Evolutionary conservation across 768 basidiomycete species (phyloP).

Genomic region (Cyclocybe aegerita): DNA sequence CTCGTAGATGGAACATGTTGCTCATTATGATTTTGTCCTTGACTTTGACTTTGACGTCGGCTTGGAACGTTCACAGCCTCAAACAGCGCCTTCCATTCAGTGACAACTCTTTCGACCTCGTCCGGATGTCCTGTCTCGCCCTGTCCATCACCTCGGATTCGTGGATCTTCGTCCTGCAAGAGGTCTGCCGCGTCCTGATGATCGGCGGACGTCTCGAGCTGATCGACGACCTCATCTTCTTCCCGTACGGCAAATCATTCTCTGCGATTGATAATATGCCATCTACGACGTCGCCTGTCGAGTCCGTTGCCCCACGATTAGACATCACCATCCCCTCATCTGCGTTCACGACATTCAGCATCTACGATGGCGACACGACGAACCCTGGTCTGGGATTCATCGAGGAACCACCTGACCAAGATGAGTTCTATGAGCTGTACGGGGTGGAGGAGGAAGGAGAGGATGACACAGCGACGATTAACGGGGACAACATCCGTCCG

Average conservation of each 20-base stretch:
- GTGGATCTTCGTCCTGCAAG: slow-evolving; percentile 60
- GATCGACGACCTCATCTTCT: slow-evolving; percentile 67
- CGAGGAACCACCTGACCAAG: slow-evolving; percentile 20
- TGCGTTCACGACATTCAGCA: slow-evolving; percentile 25
- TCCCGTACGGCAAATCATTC: slow-evolving; percentile 51
- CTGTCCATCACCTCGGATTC: slow-evolving; percentile 55
- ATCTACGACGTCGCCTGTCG: neutral
- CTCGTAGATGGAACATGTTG: neutral
- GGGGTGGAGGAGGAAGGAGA: slow-evolving; percentile 27
- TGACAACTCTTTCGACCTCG: slow-evolving; percentile 61
- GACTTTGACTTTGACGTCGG: no score
- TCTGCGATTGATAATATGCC: no score
- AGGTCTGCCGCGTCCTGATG: slow-evolving; percentile 61
- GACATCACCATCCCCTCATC: slow-evolving; percentile 25
- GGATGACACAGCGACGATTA: slow-evolving; percentile 23
- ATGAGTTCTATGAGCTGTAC: slow-evolving; percentile 21
- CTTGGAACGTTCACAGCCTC: slow-evolving; percentile 38
- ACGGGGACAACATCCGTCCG: slow-evolving; percentile 4
- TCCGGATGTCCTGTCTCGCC: slow-evolving; percentile 69
- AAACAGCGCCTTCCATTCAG: slow-evolving; percentile 60
- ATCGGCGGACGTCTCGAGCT: slow-evolving; percentile 66
- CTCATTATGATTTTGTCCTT: no score
- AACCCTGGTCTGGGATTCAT: slow-evolving; percentile 26
- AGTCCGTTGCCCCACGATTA: slow-evolving; percentile 18
- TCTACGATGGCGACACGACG: slow-evolving; percentile 16